These are phyloP conservation scores for Breviolum minutum DNA, from an alignment of 73 alveolate genomes.

Conservation along the genomic window DNA sequence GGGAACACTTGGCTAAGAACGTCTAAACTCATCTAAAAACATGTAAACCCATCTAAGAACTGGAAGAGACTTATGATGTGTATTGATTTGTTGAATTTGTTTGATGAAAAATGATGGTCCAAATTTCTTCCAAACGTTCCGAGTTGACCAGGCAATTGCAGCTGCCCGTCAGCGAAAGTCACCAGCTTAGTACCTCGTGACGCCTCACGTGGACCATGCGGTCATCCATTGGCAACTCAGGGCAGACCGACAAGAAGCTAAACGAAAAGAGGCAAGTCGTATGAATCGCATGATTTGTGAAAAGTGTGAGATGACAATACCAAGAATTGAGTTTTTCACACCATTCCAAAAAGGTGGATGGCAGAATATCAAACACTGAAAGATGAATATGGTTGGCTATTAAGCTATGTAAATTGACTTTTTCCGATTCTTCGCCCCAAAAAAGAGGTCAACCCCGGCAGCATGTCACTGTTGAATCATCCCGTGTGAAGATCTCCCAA, in stretches of 20 bases:
- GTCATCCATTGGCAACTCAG: neutral
- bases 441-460: neutral
- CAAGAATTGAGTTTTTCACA: neutral
- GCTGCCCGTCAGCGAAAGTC: constrained; percentile 79
- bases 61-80: no score
- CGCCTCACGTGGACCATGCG: neutral
- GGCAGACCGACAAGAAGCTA: constrained; percentile 35
- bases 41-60: no score
- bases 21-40: no score
- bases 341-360: neutral
- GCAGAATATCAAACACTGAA: neutral
- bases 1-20: no score
- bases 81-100: no score
- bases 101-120: no score
- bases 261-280: constrained; percentile 28
- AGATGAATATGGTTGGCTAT: neutral
- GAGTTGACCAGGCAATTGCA: constrained; percentile 6
- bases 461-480: neutral
- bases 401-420: neutral
- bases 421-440: neutral
- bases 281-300: neutral
- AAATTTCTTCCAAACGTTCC: no score
- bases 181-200: neutral
- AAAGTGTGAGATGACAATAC: no score
- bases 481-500: neutral